Evolutionary conservation across 2,329 filamentous ascomycete species (phyloP).

Genomic region (Penicillium sumatraense): DNA sequence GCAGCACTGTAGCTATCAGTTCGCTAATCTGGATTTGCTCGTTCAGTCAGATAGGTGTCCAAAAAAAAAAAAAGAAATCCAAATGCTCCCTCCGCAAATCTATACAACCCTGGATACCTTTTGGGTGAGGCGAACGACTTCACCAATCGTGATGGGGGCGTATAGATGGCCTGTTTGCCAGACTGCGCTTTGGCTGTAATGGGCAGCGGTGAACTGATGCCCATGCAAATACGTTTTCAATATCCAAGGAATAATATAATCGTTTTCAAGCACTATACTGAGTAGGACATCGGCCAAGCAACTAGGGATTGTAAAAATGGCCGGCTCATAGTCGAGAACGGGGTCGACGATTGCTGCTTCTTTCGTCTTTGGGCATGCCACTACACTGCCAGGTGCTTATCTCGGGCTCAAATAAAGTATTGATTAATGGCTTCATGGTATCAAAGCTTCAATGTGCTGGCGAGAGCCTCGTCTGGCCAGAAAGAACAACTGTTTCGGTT

Average conservation of each 20-base stretch:
- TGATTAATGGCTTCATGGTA: slow-evolving; percentile 40
- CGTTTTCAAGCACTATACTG: slow-evolving; percentile 42
- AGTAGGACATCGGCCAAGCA: slow-evolving; percentile 58
- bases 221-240: slow-evolving; percentile 67
- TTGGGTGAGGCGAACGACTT: slow-evolving; percentile 59
- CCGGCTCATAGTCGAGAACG: slow-evolving; percentile 60
- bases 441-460: neutral
- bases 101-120: slow-evolving; percentile 55
- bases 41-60: slow-evolving; percentile 57
- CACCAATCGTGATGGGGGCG: slow-evolving; percentile 60
- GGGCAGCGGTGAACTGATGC: slow-evolving; percentile 62
- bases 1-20: slow-evolving; percentile 52
- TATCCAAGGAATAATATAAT: slow-evolving; percentile 54
- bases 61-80: slow-evolving; percentile 56
- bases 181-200: slow-evolving; percentile 58
- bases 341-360: slow-evolving; percentile 63
- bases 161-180: slow-evolving; percentile 31
- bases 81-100: slow-evolving; percentile 51
- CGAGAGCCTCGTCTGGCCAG: too few relatives aligned
- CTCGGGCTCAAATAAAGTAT: slow-evolving; percentile 45
- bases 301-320: slow-evolving; percentile 49
- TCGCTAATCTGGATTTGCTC: slow-evolving; percentile 58
- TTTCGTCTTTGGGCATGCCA: slow-evolving; percentile 56
- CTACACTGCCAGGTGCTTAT: slow-evolving; percentile 64
- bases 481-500: too few relatives aligned